Conservation (phyloP, 441 rosid genomes). For the Sinapis alba region DNA sequence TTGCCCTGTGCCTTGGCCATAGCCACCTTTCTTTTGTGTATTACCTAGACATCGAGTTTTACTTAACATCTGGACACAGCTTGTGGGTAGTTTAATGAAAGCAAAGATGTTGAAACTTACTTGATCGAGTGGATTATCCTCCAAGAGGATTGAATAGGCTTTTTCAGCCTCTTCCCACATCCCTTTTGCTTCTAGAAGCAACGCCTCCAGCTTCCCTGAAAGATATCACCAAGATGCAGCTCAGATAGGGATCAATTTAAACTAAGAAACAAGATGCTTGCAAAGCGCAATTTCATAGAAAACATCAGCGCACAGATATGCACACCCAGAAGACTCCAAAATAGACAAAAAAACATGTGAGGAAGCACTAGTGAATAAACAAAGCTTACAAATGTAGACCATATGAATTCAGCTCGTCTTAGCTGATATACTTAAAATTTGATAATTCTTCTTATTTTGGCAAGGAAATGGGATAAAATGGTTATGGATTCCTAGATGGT, state of each 20-base stretch:
- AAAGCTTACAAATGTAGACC: neutral
- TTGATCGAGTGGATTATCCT: conserved; percentile 92
- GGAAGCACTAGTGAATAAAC: neutral
- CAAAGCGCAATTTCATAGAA: conserved; percentile 13
- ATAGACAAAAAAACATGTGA: neutral
- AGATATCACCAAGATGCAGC: conserved; percentile 29
- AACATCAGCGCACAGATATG: neutral
- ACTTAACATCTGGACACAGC: conserved; percentile 17
- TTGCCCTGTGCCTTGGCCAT: conserved; percentile 93
- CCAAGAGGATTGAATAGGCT: conserved; percentile 82
- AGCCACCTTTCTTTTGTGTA: conserved; percentile 87
- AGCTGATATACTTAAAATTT: neutral
- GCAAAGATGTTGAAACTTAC: conserved; percentile 42
- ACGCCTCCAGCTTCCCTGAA: conserved; percentile 82
- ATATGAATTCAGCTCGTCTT: neutral
- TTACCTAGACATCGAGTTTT: conserved; percentile 47
- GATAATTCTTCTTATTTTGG: neutral
- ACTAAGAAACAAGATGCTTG: neutral
- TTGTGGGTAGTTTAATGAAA: conserved; percentile 14
- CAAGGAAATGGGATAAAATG: neutral
- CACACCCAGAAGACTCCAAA: conserved; percentile 26
- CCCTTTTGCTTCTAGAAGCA: conserved; percentile 95
- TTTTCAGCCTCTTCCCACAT: conserved; percentile 91
- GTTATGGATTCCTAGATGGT: neutral
- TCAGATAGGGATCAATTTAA: conserved; percentile 13